Evolutionary conservation across 2,329 filamentous ascomycete species (phyloP).

Genomic region (Aspergillus spinulosporus): DNA sequence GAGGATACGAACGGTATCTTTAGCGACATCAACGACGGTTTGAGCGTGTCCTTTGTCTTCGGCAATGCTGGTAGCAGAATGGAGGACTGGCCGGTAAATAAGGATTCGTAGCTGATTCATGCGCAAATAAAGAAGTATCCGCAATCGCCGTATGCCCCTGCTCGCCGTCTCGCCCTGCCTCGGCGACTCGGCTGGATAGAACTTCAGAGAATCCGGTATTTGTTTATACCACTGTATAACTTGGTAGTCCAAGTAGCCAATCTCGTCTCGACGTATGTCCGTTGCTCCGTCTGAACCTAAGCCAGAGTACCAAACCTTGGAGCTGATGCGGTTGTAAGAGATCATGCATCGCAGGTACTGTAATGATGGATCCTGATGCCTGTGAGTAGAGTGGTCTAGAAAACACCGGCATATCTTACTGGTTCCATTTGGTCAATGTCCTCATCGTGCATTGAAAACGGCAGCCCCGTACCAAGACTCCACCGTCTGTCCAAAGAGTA

Average conservation of each 20-base stretch:
- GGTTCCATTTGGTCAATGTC: slow-evolving; percentile 84
- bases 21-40: slow-evolving; percentile 64
- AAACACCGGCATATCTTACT: slow-evolving; percentile 49
- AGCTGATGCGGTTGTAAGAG: slow-evolving; percentile 75
- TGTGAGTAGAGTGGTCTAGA: not conserved
- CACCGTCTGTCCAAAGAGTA: slow-evolving; percentile 83
- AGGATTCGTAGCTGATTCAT: slow-evolving; percentile 88
- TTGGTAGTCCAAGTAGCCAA: slow-evolving; percentile 78
- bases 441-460: slow-evolving; percentile 79
- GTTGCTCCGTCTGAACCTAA: slow-evolving; percentile 67
- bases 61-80: slow-evolving; percentile 80
- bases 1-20: slow-evolving; percentile 63
- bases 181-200: slow-evolving; percentile 59
- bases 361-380: slow-evolving; percentile 43
- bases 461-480: slow-evolving; percentile 86
- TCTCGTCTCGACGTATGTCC: slow-evolving; percentile 70
- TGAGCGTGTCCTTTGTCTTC: slow-evolving; percentile 72
- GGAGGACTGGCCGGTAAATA: slow-evolving; percentile 83
- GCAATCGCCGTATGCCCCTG: slow-evolving; percentile 70
- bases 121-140: slow-evolving; percentile 80
- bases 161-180: slow-evolving; percentile 52
- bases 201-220: slow-evolving; percentile 64
- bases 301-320: slow-evolving; percentile 82
- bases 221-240: slow-evolving; percentile 83
- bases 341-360: slow-evolving; percentile 85